These are phyloP conservation scores for Blastobotrys petasosporus DNA, from an alignment of 1,139 yeast genomes.

Conservation along the genomic window DNA sequence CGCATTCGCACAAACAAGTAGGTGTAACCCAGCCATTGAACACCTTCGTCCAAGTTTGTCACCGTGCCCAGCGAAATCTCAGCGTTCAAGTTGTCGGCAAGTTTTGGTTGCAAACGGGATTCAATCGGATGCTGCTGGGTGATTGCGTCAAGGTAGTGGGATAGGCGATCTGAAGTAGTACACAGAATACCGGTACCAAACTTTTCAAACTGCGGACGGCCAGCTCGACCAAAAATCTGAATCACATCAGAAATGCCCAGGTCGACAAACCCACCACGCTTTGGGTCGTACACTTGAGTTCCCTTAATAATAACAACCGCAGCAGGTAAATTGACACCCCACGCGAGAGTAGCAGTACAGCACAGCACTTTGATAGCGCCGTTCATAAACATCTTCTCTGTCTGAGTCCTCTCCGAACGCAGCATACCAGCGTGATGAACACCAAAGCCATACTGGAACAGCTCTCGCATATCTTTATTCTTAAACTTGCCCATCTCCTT, in stretches of 20 bases:
- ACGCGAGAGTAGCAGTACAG: slow-evolving; percentile 96
- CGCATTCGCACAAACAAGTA: slow-evolving; percentile 92
- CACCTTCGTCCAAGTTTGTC: slow-evolving; percentile 89
- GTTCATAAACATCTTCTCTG: slow-evolving; percentile 77
- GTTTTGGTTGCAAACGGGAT: slow-evolving; percentile 65
- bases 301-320: slow-evolving; percentile 96
- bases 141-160: slow-evolving; percentile 78
- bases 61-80: slow-evolving; percentile 95
- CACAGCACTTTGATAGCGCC: slow-evolving; percentile 89
- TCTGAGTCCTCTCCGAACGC: slow-evolving; percentile 80
- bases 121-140: slow-evolving; percentile 98
- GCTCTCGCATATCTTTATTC: slow-evolving; percentile 73
- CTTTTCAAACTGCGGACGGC: slow-evolving; percentile 93
- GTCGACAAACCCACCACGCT: slow-evolving; percentile 90
- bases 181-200: slow-evolving; percentile 90
- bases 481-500: slow-evolving; percentile 71
- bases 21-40: slow-evolving; percentile 95
- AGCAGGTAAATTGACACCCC: slow-evolving; percentile 99
- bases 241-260: slow-evolving; percentile 94
- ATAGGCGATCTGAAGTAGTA: slow-evolving; percentile 74
- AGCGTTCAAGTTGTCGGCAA: slow-evolving; percentile 91
- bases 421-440: slow-evolving; percentile 98
- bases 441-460: slow-evolving; percentile 81
- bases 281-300: slow-evolving; percentile 90
- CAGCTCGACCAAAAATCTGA: slow-evolving; percentile 98